A percentile compares a stretch with the other conserved stretches of the same genome.
Conservation (phyloP, 768 basidiomycete species). For the Tricholoma bakamatsutake region DNA sequence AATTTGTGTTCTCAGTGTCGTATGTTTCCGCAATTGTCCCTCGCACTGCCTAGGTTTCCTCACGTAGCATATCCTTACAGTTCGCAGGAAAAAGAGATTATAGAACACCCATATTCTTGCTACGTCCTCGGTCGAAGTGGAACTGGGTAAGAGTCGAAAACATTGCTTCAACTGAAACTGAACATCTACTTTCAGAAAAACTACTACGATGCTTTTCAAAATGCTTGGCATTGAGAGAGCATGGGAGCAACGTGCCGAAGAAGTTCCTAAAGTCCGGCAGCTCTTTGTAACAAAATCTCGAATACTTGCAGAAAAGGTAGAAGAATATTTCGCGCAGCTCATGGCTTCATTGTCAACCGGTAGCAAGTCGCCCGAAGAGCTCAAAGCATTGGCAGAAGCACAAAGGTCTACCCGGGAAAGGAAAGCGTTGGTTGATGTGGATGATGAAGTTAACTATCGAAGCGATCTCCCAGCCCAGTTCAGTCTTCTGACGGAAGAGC, state of each 20-base stretch:
- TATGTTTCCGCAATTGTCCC: constrained; percentile 15
- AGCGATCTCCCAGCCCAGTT: constrained; percentile 45
- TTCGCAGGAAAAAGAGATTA: constrained; percentile 47
- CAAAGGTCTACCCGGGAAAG: constrained; percentile 11
- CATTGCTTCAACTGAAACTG: neutral
- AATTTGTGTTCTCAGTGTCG: constrained; percentile 41
- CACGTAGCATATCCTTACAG: constrained; percentile 14
- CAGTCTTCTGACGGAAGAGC: constrained; percentile 47
- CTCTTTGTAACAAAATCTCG: constrained; percentile 70
- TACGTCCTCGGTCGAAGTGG: constrained; percentile 69
- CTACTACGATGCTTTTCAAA: constrained; percentile 72
- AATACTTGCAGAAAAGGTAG: constrained; percentile 62
- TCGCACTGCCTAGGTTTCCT: neutral
- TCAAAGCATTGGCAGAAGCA: constrained; percentile 23
- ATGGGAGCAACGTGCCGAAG: constrained; percentile 32
- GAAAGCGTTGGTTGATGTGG: constrained; percentile 29
- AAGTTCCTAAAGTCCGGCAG: constrained; percentile 49
- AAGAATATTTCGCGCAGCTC: constrained; percentile 55
- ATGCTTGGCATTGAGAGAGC: constrained; percentile 64
- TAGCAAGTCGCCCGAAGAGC: constrained; percentile 30
- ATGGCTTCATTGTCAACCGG: constrained; percentile 36
- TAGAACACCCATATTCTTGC: constrained; percentile 54
- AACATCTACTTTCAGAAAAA: constrained; percentile 44
- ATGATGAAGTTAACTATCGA: constrained; percentile 37
- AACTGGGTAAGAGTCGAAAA: constrained; percentile 47